A percentile compares a stretch with the other conserved stretches of the same genome.
phyloP scores from a whole-genome alignment of 805 yeast genomes.

The Lachancea sp. region DNA sequence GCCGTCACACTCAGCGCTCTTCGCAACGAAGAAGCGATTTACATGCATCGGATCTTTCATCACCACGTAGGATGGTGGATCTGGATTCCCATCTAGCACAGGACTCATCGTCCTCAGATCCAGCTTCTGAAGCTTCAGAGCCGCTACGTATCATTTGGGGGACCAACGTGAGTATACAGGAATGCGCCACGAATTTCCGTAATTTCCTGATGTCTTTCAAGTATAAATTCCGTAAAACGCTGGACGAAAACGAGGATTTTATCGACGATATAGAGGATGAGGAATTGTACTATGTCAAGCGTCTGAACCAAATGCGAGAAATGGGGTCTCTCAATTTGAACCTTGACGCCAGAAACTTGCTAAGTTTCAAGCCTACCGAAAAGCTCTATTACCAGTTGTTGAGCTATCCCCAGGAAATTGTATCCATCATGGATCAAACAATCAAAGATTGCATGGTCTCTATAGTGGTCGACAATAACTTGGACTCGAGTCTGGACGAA shows the following conservation, averaged over 20 bases:
- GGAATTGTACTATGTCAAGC: slow-evolving; percentile 64
- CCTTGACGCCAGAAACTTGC: slow-evolving; percentile 73
- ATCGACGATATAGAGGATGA: slow-evolving; percentile 54
- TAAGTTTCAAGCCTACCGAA: slow-evolving; percentile 67
- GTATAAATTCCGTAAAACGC: slow-evolving; percentile 56
- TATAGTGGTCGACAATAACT: slow-evolving; percentile 48
- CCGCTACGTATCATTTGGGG: slow-evolving; percentile 97
- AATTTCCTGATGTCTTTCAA: slow-evolving; percentile 81
- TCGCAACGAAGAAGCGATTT: slow-evolving; percentile 67
- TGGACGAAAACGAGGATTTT: slow-evolving; percentile 33
- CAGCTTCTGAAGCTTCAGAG: slow-evolving; percentile 44
- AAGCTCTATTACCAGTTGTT: slow-evolving; percentile 79
- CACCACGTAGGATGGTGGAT: slow-evolving; percentile 63
- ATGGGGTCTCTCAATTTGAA: slow-evolving; percentile 78
- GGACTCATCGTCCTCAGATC: slow-evolving; percentile 24
- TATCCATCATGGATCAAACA: slow-evolving; percentile 97
- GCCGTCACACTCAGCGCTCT: slow-evolving; percentile 43
- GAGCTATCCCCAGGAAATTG: slow-evolving; percentile 92
- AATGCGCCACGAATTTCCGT: slow-evolving; percentile 72
- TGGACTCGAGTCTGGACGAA: slow-evolving; percentile 49
- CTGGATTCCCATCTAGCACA: slow-evolving; percentile 30
- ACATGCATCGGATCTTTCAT: slow-evolving; percentile 63
- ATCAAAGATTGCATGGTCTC: slow-evolving; percentile 84
- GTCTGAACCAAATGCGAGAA: slow-evolving; percentile 66
- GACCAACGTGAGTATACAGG: slow-evolving; percentile 89